Evolutionary conservation across 176 grass and related monocot species (phyloP).

Genomic region (Triticum turgidum): DNA sequence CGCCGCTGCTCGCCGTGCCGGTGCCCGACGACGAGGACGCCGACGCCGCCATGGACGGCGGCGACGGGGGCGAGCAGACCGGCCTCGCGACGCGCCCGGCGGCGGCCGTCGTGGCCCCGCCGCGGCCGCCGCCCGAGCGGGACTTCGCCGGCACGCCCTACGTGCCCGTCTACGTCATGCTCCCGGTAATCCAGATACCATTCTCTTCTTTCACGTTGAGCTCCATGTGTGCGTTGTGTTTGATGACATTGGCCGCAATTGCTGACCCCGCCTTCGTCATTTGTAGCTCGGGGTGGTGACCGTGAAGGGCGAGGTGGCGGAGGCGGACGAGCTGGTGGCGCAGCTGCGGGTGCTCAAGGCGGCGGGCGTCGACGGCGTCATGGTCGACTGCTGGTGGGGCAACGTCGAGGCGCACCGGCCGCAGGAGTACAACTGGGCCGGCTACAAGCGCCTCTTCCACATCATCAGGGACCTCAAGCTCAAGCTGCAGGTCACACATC

Average conservation of each 20-base stretch:
- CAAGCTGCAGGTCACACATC: conserved; percentile 68
- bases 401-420: conserved; percentile 63
- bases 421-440: conserved; percentile 76
- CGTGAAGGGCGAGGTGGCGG: conserved; percentile 50
- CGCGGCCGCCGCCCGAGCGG: conserved; percentile 52
- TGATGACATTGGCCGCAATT: too few species aligned
- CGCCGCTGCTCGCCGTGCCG: conserved; percentile 14
- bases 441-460: conserved; percentile 73
- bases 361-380: conserved; percentile 72
- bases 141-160: conserved; percentile 77
- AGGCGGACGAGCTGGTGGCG: conserved; percentile 53
- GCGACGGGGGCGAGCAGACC: background rate
- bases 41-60: background rate
- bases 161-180: conserved; percentile 82
- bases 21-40: background rate
- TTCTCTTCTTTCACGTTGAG: background rate
- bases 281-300: conserved; percentile 52
- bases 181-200: conserved; percentile 39
- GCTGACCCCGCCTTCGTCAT: too few species aligned
- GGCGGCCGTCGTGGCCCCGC: background rate
- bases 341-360: conserved; percentile 72
- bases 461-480: conserved; percentile 66
- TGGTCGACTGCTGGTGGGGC: conserved; percentile 96
- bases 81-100: background rate
- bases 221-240: background rate